Evolutionary conservation across 805 yeast genomes (phyloP).

Genomic region (Lipomyces sp.): DNA sequence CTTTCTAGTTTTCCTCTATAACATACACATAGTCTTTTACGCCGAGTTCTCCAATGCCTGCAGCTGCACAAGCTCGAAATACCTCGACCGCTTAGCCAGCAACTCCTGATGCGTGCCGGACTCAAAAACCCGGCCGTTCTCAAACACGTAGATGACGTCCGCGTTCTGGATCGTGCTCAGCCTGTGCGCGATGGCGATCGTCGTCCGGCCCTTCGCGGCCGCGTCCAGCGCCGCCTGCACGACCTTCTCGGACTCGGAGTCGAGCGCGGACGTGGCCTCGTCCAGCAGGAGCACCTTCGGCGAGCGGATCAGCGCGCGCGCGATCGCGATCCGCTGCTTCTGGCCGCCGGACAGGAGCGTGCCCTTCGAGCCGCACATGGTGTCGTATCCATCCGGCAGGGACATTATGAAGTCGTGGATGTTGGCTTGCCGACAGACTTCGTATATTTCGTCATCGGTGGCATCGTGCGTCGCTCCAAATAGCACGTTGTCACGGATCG

Average conservation of each 20-base stretch:
- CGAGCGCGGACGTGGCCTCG: slow-evolving; percentile 55
- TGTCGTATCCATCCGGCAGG: slow-evolving; percentile 60
- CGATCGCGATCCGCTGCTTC: slow-evolving; percentile 61
- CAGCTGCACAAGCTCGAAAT: slow-evolving; percentile 41
- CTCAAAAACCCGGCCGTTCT: slow-evolving; percentile 54
- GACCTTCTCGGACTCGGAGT: slow-evolving; percentile 59
- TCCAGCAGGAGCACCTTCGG: slow-evolving; percentile 55
- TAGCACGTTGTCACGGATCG: slow-evolving; percentile 53
- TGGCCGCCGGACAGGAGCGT: slow-evolving; percentile 62
- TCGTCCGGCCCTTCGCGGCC: slow-evolving; percentile 61
- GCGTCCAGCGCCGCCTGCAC: slow-evolving; percentile 58
- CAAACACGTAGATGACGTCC: slow-evolving; percentile 50
- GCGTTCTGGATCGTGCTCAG: slow-evolving; percentile 58
- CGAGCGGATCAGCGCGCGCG: slow-evolving; percentile 55
- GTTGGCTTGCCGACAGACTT: slow-evolving; percentile 52
- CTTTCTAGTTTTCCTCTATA: no score
- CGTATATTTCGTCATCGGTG: slow-evolving; percentile 46
- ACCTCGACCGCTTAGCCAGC: slow-evolving; percentile 38
- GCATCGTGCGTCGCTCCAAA: slow-evolving; percentile 44
- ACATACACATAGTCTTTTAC: no score
- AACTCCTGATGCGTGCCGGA: slow-evolving; percentile 47
- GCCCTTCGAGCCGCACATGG: slow-evolving; percentile 48
- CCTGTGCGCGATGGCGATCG: slow-evolving; percentile 72
- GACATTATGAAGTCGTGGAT: slow-evolving; percentile 54
- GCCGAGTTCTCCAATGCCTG: slow-evolving; percentile 42